Evolutionary conservation across 805 yeast genomes (phyloP).

Genomic region (Ogataea corticis): DNA sequence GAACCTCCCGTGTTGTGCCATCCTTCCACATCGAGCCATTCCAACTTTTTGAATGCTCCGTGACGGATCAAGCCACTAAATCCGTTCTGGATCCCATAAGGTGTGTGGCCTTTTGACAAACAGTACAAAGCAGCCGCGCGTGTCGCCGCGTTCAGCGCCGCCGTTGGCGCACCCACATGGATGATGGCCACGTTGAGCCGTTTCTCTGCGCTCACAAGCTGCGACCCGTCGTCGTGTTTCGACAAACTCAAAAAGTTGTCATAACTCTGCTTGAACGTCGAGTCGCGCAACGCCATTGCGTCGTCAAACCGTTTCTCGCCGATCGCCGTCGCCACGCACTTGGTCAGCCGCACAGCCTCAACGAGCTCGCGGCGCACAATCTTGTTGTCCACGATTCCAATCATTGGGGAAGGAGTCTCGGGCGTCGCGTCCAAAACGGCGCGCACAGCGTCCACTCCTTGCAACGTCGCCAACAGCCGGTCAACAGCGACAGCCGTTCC

Average conservation of each 20-base stretch:
- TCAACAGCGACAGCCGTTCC: slow-evolving; percentile 97
- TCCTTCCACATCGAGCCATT: slow-evolving; percentile 84
- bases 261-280: slow-evolving; percentile 82
- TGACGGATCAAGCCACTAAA: slow-evolving; percentile 89
- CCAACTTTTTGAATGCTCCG: slow-evolving; percentile 72
- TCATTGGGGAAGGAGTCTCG: slow-evolving; percentile 91
- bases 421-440: slow-evolving; percentile 90
- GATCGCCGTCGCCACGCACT: slow-evolving; percentile 90
- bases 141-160: slow-evolving; percentile 91
- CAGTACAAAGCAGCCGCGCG: slow-evolving; percentile 90
- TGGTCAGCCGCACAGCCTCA: slow-evolving; percentile 85
- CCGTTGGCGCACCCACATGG: slow-evolving; percentile 97
- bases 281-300: slow-evolving; percentile 85
- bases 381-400: slow-evolving; percentile 85
- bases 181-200: slow-evolving; percentile 79
- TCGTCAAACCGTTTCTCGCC: slow-evolving; percentile 72
- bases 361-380: slow-evolving; percentile 81
- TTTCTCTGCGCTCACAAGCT: slow-evolving; percentile 57
- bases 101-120: slow-evolving; percentile 84
- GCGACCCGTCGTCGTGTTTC: slow-evolving; percentile 63
- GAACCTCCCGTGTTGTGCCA: slow-evolving; percentile 94
- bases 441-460: slow-evolving; percentile 96
- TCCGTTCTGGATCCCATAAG: slow-evolving; percentile 91
- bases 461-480: slow-evolving; percentile 86
- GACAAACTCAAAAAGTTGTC: slow-evolving; percentile 71